phyloP scores from a whole-genome alignment of 305 asterid species.

The Fraxinus dipetala region DNA sequence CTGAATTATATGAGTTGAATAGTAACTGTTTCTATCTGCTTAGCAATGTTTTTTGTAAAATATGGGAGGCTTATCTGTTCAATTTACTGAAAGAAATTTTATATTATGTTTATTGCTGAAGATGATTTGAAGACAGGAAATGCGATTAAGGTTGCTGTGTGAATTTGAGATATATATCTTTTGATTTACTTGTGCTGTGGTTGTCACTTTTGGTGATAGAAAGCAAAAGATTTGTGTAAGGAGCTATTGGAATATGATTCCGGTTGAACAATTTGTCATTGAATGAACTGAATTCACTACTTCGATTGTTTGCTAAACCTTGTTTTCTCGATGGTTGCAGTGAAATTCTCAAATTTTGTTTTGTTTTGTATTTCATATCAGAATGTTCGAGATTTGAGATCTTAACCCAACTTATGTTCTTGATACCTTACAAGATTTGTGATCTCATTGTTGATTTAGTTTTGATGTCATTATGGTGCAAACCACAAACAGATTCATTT shows the following conservation, averaged over 20 bases:
- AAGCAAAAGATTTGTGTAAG: background rate
- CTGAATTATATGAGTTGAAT: conserved; percentile 7
- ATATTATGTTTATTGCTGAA: background rate
- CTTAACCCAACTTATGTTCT: background rate
- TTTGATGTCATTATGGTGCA: background rate
- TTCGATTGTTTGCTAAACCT: background rate
- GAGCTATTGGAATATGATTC: background rate
- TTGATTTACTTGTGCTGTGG: background rate
- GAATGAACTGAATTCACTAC: background rate
- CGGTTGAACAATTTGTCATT: background rate
- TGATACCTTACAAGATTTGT: background rate
- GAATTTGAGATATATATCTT: background rate
- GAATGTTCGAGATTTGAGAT: background rate
- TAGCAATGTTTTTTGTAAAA: conserved; percentile 1
- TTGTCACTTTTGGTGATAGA: background rate
- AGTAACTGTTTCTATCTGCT: background rate
- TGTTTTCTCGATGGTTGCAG: background rate
- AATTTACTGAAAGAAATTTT: background rate
- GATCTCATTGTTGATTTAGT: background rate
- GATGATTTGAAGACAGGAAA: background rate
- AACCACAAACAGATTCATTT: background rate
- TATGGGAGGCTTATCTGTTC: background rate
- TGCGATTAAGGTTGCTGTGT: background rate
- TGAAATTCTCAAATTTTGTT: background rate
- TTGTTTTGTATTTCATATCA: background rate